These are phyloP conservation scores for Hypoxylon sp. DNA, from an alignment of 2,329 filamentous ascomycete species.

Conservation along the genomic window DNA sequence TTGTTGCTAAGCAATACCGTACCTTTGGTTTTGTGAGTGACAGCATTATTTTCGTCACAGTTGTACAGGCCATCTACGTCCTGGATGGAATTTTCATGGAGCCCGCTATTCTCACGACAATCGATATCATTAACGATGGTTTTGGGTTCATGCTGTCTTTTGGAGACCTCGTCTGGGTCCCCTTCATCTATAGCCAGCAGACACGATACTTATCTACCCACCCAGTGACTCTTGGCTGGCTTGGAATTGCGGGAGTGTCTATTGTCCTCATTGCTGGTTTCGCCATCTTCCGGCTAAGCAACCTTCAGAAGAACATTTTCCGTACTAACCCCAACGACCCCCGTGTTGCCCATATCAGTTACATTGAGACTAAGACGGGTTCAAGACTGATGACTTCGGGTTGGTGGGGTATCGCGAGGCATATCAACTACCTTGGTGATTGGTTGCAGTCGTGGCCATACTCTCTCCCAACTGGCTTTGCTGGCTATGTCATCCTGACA, in stretches of 20 bases:
- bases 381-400: conserved; percentile 85
- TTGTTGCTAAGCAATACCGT: conserved; percentile 88
- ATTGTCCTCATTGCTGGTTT: conserved; percentile 80
- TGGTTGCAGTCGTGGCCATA: conserved; percentile 96
- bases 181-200: conserved; percentile 88
- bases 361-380: conserved; percentile 85
- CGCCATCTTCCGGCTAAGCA: conserved; percentile 92
- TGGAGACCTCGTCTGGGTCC: conserved; percentile 92
- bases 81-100: conserved; percentile 91
- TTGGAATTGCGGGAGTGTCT: conserved; percentile 74
- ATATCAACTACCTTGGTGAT: conserved; percentile 97
- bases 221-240: conserved; percentile 80
- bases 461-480: conserved; percentile 85
- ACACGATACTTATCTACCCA: conserved; percentile 86
- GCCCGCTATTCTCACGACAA: conserved; percentile 88
- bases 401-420: conserved; percentile 93
- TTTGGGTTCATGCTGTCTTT: conserved; percentile 97
- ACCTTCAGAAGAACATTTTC: conserved; percentile 96
- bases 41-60: conserved; percentile 83
- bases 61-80: conserved; percentile 84
- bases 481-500: conserved; percentile 81
- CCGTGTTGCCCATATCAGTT: conserved; percentile 81
- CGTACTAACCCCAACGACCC: conserved; percentile 87
- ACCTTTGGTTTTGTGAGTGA: conserved; percentile 86
- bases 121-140: conserved; percentile 92